A percentile compares a stretch with the other conserved stretches of the same genome.
Conservation (phyloP, 306 rosid species). For the Sophora flavescens region DNA sequence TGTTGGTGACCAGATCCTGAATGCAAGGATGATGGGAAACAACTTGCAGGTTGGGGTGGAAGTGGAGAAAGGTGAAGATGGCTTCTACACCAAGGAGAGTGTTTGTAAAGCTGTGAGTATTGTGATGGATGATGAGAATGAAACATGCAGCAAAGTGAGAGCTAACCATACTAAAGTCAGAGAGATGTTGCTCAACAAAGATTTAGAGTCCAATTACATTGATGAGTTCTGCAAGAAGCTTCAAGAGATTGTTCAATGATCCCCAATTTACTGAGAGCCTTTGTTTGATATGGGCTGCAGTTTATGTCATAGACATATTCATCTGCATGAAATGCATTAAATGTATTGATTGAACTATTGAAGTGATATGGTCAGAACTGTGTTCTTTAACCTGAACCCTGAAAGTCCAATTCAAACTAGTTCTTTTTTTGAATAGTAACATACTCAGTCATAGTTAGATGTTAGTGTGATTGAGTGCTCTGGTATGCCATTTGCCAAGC, state of each 20-base stretch:
- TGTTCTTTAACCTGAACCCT: not conserved
- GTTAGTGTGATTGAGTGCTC: too few relatives aligned
- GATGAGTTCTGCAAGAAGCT: conserved; percentile 45
- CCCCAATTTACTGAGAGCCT: not conserved
- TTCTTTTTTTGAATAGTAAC: not conserved
- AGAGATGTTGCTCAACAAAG: conserved; percentile 38
- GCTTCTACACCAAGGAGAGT: conserved; percentile 35
- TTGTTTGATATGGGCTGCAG: not conserved
- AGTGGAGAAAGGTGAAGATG: conserved; percentile 53
- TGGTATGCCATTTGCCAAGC: too few relatives aligned
- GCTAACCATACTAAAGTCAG: conserved; percentile 41
- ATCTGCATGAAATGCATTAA: not conserved
- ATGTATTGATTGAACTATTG: not conserved
- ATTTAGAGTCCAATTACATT: conserved; percentile 45
- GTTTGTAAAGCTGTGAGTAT: conserved; percentile 46
- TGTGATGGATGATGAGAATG: conserved; percentile 49
- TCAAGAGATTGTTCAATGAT: conserved; percentile 41
- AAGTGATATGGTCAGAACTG: not conserved
- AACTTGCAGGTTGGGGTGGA: conserved; percentile 54
- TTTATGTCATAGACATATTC: not conserved
- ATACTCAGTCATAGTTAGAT: too few relatives aligned
- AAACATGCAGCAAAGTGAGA: conserved; percentile 40
- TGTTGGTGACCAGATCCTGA: conserved; percentile 42
- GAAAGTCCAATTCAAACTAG: not conserved
- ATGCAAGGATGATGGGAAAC: conserved; percentile 49